Conservation (phyloP, 495 filamentous ascomycete species). For the Penicillium lividum region DNA sequence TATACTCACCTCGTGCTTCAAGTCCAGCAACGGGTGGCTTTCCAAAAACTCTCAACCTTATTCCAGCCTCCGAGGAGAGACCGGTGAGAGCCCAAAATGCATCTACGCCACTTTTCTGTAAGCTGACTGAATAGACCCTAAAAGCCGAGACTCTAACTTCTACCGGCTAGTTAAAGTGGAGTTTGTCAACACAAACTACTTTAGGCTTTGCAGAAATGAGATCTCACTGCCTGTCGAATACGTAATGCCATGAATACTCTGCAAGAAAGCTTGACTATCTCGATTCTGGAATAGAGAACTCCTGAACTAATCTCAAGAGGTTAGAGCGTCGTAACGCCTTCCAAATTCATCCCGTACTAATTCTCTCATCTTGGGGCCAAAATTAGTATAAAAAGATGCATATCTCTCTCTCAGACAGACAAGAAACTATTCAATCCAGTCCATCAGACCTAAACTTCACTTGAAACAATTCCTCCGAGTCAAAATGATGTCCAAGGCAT, state of each 20-base stretch:
- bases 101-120: neutral
- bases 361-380: neutral
- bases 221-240: neutral
- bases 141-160: neutral
- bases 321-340: neutral
- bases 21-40: no score
- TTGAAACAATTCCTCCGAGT: no score
- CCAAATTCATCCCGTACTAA: neutral
- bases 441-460: neutral
- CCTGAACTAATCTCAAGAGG: neutral
- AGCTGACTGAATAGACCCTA: neutral
- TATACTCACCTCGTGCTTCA: no score
- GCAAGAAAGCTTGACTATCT: neutral
- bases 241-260: neutral
- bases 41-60: neutral
- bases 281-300: neutral
- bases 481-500: constrained; percentile 18
- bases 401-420: neutral
- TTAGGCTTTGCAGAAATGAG: neutral
- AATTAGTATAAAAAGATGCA: neutral
- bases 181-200: neutral
- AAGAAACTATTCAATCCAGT: neutral
- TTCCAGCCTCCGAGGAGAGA: neutral
- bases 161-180: neutral
- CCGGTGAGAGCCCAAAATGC: neutral